phyloP scores from a whole-genome alignment of 495 filamentous ascomycete genomes.

The Talaromyces liani region DNA sequence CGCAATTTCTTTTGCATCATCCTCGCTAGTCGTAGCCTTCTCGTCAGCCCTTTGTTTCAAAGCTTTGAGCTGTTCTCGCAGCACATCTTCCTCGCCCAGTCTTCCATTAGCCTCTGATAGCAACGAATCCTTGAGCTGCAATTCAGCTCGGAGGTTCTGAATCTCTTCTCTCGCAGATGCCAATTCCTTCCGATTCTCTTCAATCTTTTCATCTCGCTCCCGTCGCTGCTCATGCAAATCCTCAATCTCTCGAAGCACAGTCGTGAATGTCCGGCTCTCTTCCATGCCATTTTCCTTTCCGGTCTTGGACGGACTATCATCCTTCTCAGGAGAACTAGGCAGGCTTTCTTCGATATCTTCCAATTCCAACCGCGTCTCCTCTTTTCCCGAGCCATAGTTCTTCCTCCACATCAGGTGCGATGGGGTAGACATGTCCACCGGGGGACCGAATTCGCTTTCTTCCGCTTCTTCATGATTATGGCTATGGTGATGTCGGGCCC shows the following conservation, averaged over 20 bases:
- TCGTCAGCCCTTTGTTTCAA: slow-evolving; percentile 21
- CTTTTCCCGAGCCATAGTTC: slow-evolving; percentile 19
- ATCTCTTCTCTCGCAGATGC: slow-evolving; percentile 34
- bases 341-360: slow-evolving; percentile 37
- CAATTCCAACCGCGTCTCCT: slow-evolving; percentile 34
- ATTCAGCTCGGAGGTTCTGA: slow-evolving; percentile 29
- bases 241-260: slow-evolving; percentile 27
- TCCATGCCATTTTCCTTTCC: slow-evolving; percentile 14
- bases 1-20: not conserved
- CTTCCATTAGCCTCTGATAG: slow-evolving; percentile 24
- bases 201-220: slow-evolving; percentile 32
- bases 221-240: slow-evolving; percentile 27
- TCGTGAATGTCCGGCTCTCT: slow-evolving; percentile 13
- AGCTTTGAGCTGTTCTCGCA: slow-evolving; percentile 27
- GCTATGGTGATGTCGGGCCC: slow-evolving; percentile 1
- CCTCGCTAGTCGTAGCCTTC: slow-evolving; percentile 12
- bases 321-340: slow-evolving; percentile 18
- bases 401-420: slow-evolving; percentile 33
- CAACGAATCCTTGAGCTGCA: slow-evolving; percentile 26
- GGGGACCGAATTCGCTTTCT: slow-evolving; percentile 40
- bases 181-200: slow-evolving; percentile 24
- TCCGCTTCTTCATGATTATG: slow-evolving; percentile 16
- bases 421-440: slow-evolving; percentile 42
- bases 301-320: slow-evolving; percentile 24
- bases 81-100: slow-evolving; percentile 16